A percentile compares a stretch with the other conserved stretches of the same genome.
phyloP scores from a whole-genome alignment of 208 protist genomes.

The Sergeia podlipaevii region DNA sequence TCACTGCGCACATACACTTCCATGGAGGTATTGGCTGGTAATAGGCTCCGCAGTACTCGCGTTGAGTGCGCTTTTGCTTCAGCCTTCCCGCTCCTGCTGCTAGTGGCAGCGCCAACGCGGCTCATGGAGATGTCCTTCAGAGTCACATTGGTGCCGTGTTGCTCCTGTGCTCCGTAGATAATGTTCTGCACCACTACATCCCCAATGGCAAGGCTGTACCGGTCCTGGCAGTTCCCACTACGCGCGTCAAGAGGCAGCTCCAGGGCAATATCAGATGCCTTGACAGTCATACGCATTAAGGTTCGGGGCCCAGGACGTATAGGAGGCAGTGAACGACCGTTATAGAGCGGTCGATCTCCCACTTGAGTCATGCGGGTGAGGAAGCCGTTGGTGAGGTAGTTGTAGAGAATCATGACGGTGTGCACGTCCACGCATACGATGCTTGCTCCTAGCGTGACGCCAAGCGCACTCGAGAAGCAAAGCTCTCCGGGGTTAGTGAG shows the following conservation, averaged over 20 bases:
- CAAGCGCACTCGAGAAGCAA: conserved; percentile 67
- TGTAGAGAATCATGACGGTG: conserved; percentile 66
- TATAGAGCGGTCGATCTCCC: conserved; percentile 66
- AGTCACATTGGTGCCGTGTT: conserved; percentile 63
- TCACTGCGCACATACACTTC: conserved; percentile 52
- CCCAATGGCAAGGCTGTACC: conserved; percentile 52
- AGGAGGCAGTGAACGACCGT: conserved; percentile 43
- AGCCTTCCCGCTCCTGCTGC: not conserved
- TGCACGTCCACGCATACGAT: conserved; percentile 61
- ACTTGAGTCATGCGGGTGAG: conserved; percentile 52
- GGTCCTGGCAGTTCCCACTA: conserved; percentile 9
- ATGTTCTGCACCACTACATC: conserved; percentile 62
- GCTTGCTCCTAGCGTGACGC: conserved; percentile 62
- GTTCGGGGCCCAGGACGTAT: conserved; percentile 41
- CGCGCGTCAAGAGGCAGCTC: conserved; percentile 69
- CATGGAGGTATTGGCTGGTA: conserved; percentile 38
- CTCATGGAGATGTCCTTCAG: conserved; percentile 61
- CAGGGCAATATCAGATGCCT: conserved; percentile 51
- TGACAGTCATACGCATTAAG: conserved; percentile 70
- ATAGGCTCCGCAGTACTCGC: conserved; percentile 15
- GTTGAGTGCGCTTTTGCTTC: not conserved
- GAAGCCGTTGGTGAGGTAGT: conserved; percentile 68
- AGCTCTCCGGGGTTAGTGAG: conserved; percentile 71
- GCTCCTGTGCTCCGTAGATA: conserved; percentile 43
- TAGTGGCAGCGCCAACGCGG: conserved; percentile 5